A percentile compares a stretch with the other conserved stretches of the same genome.
Conservation (phyloP, 345 rosid genomes). For the Microthlaspi erraticum region DNA sequence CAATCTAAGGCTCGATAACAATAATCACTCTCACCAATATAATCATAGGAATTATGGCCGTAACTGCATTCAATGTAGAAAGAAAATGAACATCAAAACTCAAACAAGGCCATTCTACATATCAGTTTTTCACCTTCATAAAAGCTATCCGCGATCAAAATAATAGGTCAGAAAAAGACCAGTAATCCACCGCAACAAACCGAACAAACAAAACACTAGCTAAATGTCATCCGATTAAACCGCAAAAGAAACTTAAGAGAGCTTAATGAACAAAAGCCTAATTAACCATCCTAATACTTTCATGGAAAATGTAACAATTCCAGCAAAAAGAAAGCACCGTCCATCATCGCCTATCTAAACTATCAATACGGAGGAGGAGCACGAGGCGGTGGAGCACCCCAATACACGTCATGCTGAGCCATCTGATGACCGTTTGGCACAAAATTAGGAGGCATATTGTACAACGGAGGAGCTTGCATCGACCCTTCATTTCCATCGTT, state of each 20-base stretch:
- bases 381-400: constrained; percentile 75
- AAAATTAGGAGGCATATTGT: constrained; percentile 70
- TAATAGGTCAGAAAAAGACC: constrained; percentile 25
- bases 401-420: constrained; percentile 73
- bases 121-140: constrained; percentile 22
- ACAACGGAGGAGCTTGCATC: constrained; percentile 53
- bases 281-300: constrained; percentile 19
- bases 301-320: constrained; percentile 25
- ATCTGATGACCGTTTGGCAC: constrained; percentile 74
- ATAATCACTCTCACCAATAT: constrained; percentile 13
- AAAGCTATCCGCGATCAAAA: constrained; percentile 31
- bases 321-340: constrained; percentile 8
- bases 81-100: constrained; percentile 12
- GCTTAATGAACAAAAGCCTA: constrained; percentile 38
- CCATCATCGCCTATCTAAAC: constrained; percentile 32
- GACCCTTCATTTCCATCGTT: constrained; percentile 46
- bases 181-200: constrained; percentile 28
- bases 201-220: constrained; percentile 42
- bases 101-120: constrained; percentile 28
- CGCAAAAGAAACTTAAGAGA: constrained; percentile 2
- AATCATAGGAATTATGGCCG: neutral
- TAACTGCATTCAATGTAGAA: constrained; percentile 12
- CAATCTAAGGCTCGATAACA: neutral
- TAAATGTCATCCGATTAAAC: constrained; percentile 28
- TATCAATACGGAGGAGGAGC: constrained; percentile 62